phyloP scores from a whole-genome alignment of 176 grass and related monocot species.

The Triticum monococcum region DNA sequence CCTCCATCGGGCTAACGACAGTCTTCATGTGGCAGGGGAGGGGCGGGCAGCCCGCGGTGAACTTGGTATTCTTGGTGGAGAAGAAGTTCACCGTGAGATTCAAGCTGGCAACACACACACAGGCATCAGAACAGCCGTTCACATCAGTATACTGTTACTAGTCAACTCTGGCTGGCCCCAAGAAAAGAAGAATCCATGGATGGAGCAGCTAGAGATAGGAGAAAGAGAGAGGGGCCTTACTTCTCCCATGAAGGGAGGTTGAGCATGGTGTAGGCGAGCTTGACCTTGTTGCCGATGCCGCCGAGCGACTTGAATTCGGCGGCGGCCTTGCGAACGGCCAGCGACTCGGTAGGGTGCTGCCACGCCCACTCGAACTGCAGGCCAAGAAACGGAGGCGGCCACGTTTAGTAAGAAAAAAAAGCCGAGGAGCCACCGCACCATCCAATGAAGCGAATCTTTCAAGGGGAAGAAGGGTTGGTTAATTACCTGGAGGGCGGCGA shows the following conservation, averaged over 20 bases:
- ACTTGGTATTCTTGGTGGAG: constrained; percentile 74
- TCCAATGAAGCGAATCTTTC: background rate
- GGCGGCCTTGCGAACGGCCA: constrained; percentile 84
- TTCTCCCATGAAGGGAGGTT: constrained; percentile 84
- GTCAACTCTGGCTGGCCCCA: background rate
- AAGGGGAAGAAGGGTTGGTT: too few species aligned
- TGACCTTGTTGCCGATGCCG: constrained; percentile 83
- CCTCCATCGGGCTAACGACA: constrained; percentile 54
- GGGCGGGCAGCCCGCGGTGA: constrained; percentile 51
- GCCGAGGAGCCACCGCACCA: background rate
- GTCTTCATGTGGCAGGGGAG: constrained; percentile 77
- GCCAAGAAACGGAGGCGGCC: background rate
- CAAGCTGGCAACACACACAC: constrained; percentile 43
- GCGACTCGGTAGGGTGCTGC: constrained; percentile 82
- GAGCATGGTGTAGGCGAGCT: constrained; percentile 89
- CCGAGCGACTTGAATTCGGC: constrained; percentile 76
- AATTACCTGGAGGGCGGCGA: constrained; percentile 79
- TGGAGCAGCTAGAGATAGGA: background rate
- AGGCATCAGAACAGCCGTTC: background rate
- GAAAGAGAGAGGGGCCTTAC: constrained; percentile 21
- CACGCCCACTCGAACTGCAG: constrained; percentile 98
- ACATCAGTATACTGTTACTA: background rate
- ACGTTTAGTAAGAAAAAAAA: background rate
- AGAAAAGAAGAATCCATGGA: background rate
- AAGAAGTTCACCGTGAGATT: constrained; percentile 93